Evolutionary conservation across 805 yeast species (phyloP).

Genomic region (Dipodascus geniculatus): DNA sequence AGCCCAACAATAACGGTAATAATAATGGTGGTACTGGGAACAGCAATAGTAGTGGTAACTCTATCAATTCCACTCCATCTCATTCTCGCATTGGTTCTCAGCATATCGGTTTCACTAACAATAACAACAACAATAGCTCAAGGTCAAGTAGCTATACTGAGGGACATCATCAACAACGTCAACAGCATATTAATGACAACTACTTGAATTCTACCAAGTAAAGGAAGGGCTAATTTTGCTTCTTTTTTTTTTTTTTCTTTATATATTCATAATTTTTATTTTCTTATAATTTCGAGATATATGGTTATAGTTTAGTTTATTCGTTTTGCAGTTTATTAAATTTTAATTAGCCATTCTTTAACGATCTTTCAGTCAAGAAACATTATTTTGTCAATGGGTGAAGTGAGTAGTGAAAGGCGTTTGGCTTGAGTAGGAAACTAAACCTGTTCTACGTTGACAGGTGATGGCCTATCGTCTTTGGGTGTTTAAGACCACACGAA

Average conservation of each 20-base stretch:
- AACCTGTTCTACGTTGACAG: no score
- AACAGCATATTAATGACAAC: constrained; percentile 1
- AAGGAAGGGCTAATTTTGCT: background rate
- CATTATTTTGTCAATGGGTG: no score
- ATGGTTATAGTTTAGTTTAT: background rate
- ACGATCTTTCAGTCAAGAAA: no score
- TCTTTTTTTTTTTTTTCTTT: background rate
- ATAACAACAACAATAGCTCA: background rate
- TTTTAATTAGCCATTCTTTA: no score
- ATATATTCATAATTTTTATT: background rate
- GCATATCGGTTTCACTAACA: background rate
- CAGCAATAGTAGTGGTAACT: background rate
- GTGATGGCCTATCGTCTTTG: no score
- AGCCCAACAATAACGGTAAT: constrained; percentile 17
- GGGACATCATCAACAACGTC: constrained; percentile 1
- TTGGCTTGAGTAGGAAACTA: no score
- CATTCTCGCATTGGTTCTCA: constrained; percentile 1
- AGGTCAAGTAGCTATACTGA: background rate
- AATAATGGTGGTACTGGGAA: background rate
- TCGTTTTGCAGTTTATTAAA: background rate
- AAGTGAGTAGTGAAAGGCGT: no score
- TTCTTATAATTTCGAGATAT: background rate
- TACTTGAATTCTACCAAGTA: constrained; percentile 1
- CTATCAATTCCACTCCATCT: background rate
- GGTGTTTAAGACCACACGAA: no score